Evolutionary conservation across 2,329 filamentous ascomycete species (phyloP).

Genomic region (Stemphylium lycopersici): DNA sequence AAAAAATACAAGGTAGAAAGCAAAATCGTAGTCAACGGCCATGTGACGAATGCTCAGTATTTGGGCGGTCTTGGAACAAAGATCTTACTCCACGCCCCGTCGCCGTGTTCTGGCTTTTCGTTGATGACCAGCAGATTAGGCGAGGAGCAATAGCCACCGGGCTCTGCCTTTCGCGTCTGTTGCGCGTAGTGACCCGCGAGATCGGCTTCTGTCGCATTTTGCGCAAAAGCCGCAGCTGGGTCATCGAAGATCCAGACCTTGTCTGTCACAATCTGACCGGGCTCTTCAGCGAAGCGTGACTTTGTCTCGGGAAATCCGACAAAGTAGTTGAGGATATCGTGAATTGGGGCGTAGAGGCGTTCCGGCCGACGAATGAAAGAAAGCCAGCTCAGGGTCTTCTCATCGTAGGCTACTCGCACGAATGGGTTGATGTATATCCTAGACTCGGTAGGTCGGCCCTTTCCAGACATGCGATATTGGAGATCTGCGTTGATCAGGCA

Average conservation of each 20-base stretch:
- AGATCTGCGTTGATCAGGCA: slow-evolving; percentile 57
- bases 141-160: slow-evolving; percentile 63
- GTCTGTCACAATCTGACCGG: slow-evolving; percentile 62
- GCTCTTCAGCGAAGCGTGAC: slow-evolving; percentile 63
- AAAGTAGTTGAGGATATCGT: slow-evolving; percentile 63
- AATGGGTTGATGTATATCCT: slow-evolving; percentile 78
- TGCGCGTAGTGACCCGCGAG: slow-evolving; percentile 41
- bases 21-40: slow-evolving; percentile 4
- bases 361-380: slow-evolving; percentile 68
- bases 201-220: slow-evolving; percentile 33
- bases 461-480: slow-evolving; percentile 44
- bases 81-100: slow-evolving; percentile 44
- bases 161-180: slow-evolving; percentile 54
- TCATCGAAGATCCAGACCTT: slow-evolving; percentile 58
- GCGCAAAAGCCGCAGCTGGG: slow-evolving; percentile 27
- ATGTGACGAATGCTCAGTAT: slow-evolving; percentile 10
- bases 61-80: slow-evolving; percentile 28
- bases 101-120: slow-evolving; percentile 39
- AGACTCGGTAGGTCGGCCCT: slow-evolving; percentile 52
- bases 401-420: slow-evolving; percentile 72
- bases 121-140: slow-evolving; percentile 59
- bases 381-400: slow-evolving; percentile 63
- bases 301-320: slow-evolving; percentile 66
- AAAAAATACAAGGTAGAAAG: slow-evolving; percentile 18
- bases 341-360: slow-evolving; percentile 65